A percentile compares a stretch with the other conserved stretches of the same genome.
These are phyloP conservation scores for Alternaria atra DNA, from an alignment of 2,329 filamentous ascomycete genomes.

Conservation along the genomic window DNA sequence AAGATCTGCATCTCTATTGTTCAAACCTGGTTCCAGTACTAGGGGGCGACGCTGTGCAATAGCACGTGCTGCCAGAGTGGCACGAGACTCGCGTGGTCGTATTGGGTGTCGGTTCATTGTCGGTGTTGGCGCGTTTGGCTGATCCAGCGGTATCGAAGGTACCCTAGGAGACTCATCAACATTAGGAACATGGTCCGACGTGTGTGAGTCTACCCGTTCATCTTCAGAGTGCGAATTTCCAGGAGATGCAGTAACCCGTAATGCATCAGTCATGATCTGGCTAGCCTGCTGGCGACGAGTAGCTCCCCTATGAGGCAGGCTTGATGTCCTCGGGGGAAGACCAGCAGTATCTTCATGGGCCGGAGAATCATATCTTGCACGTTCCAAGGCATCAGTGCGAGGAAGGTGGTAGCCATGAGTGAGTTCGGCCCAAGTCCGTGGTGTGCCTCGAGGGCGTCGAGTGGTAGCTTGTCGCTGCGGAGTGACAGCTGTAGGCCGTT, in stretches of 20 bases:
- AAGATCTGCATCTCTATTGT: neutral
- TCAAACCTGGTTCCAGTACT: neutral
- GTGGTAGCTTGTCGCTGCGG: too few relatives aligned
- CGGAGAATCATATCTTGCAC: neutral
- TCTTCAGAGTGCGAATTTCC: neutral
- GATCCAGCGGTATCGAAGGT: neutral
- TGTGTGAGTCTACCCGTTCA: neutral
- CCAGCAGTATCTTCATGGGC: neutral
- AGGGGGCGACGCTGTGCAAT: slow-evolving; percentile 5
- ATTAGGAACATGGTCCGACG: neutral
- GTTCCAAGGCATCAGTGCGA: neutral
- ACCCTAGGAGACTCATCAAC: neutral
- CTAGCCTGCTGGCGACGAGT: neutral
- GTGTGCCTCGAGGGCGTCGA: too few relatives aligned
- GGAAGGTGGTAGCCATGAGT: neutral
- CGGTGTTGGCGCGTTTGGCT: neutral
- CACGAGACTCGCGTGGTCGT: slow-evolving; percentile 4
- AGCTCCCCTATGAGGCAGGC: neutral
- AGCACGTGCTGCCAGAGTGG: slow-evolving; percentile 1
- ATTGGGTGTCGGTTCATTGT: neutral
- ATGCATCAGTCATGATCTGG: neutral
- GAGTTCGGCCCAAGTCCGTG: neutral
- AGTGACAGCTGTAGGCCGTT: too few relatives aligned
- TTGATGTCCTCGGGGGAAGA: neutral
- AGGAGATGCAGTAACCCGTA: neutral